Base-by-base conservation (phyloP, 352 stramenopile species). In the Blastocystis sp. region DNA sequence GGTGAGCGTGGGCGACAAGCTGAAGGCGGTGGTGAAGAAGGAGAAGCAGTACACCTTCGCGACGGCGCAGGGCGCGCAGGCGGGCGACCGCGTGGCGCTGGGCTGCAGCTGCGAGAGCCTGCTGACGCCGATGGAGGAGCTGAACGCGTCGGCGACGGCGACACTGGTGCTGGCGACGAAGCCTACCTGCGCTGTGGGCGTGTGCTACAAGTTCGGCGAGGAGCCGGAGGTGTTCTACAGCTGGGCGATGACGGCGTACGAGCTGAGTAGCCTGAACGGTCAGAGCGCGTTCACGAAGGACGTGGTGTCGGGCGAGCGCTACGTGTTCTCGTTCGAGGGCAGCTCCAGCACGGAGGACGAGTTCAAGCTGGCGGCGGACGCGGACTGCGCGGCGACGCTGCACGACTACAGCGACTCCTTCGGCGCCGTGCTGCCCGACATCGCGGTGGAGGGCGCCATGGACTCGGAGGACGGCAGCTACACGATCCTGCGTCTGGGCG, bases 141-240 rank as follows among this genome's bases (percentile, higher is more conserved):
- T 34, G 28, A 34, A 34, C 28, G 28, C 28, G 28, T 34, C 28
- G 28, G 28, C 28, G 28, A 34, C 28, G 28, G 28, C 28, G 21
- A 57, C 57, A 11, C n/a, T 84, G 74, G 48, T 57, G 28, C n/a
- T 84, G 57, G 9, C 10, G 3, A 21, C 9, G n/a, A 84, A 21
- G n/a, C 74, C 74, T 69, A 52, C 74, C 2, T 84, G 74, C 54
- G 60, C 74, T 0, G 52, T 84, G 3, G 74, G 74, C n/a, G 40
- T 84, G 54, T 84, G 74, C 54, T 84, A 84, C 60, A 42, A n/a
- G n/a, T 84, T 84, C 74, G 0, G 57, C 38, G 57, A 68, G 34
- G 74, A 84, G 74, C 7, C 24, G 14, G 34, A 52, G 34, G 57
- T 84, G 52, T 84, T 84, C 74, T 84, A 84, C 28, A 21, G 14